Percentiles rank a stretch among this genome's conserved stretches.
phyloP scores from a whole-genome alignment of 1,284 basidiomycete species.

The Volvariella volvacea region DNA sequence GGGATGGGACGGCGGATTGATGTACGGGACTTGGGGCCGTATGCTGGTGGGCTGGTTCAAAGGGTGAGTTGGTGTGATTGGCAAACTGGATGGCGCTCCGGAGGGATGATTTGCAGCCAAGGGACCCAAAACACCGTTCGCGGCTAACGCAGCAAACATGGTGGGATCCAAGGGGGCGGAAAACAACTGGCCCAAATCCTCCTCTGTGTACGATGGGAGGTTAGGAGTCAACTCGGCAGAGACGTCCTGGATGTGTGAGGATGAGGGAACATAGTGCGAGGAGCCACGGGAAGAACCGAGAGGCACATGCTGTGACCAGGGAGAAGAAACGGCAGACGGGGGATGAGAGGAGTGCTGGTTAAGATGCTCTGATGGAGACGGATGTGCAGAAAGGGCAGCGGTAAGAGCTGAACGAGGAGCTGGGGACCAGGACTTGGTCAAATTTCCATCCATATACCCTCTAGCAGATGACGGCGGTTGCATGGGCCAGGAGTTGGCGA shows the following conservation, averaged over 20 bases:
- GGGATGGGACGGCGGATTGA: conserved; percentile 12
- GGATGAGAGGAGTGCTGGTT: conserved; percentile 10
- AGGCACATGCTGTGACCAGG: conserved; percentile 14
- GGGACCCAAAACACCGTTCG: conserved; percentile 45
- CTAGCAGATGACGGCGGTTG: conserved; percentile 6
- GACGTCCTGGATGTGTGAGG: conserved; percentile 2
- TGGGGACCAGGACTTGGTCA: conserved; percentile 13
- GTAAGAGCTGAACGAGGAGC: conserved; percentile 10
- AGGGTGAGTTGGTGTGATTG: conserved; percentile 11
- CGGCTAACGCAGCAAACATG: conserved; percentile 51
- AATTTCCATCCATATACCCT: conserved; percentile 9
- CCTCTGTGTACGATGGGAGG: conserved; percentile 24
- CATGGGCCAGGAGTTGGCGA: conserved; percentile 6
- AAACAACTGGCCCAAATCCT: conserved; percentile 53
- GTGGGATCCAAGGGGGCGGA: conserved; percentile 50
- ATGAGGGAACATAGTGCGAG: conserved; percentile 8
- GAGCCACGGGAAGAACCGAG: conserved; percentile 10
- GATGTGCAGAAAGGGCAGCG: conserved; percentile 4
- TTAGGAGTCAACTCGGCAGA: conserved; percentile 17
- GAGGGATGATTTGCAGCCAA: conserved; percentile 6
- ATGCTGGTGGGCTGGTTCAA: conserved; percentile 12
- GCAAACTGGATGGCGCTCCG: conserved; percentile 10
- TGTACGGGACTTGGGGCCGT: conserved; percentile 9
- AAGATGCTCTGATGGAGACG: conserved; percentile 9
- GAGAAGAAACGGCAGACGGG: conserved; percentile 11